phyloP scores from a whole-genome alignment of 2,329 filamentous ascomycete species.

The Aureobasidium sp. region DNA sequence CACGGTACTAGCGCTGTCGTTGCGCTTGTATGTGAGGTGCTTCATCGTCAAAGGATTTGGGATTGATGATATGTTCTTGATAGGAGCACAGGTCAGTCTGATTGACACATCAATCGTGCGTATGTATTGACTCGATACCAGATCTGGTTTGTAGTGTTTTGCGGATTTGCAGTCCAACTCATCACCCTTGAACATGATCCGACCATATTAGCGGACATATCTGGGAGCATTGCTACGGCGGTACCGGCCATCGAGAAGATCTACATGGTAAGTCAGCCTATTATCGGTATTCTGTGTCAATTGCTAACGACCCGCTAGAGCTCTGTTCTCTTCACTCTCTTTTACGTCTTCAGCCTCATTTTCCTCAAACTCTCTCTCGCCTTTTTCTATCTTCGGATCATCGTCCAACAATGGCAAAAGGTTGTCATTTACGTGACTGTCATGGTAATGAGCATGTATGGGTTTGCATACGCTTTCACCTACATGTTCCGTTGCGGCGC shows the following conservation, averaged over 20 bases:
- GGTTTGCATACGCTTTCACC: slow-evolving; percentile 27
- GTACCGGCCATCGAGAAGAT: neutral
- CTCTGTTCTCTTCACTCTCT: slow-evolving; percentile 23
- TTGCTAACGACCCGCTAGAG: neutral
- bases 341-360: slow-evolving; percentile 35
- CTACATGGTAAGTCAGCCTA: neutral
- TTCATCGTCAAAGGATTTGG: slow-evolving; percentile 3
- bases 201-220: neutral
- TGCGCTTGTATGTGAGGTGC: neutral
- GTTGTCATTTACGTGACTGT: slow-evolving; percentile 24
- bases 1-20: neutral
- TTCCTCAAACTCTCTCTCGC: slow-evolving; percentile 39
- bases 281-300: neutral
- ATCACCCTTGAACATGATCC: neutral
- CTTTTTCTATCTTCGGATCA: slow-evolving; percentile 39
- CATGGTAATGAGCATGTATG: slow-evolving; percentile 25
- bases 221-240: neutral
- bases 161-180: neutral
- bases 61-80: neutral
- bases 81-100: neutral
- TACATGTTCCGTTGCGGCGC: slow-evolving; percentile 27
- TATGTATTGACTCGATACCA: neutral
- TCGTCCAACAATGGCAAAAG: slow-evolving; percentile 33
- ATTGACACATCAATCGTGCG: too few relatives aligned
- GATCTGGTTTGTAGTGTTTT: neutral